These are phyloP conservation scores for Alternaria ethzedia DNA, from an alignment of 2,329 filamentous ascomycete genomes.

Conservation along the genomic window DNA sequence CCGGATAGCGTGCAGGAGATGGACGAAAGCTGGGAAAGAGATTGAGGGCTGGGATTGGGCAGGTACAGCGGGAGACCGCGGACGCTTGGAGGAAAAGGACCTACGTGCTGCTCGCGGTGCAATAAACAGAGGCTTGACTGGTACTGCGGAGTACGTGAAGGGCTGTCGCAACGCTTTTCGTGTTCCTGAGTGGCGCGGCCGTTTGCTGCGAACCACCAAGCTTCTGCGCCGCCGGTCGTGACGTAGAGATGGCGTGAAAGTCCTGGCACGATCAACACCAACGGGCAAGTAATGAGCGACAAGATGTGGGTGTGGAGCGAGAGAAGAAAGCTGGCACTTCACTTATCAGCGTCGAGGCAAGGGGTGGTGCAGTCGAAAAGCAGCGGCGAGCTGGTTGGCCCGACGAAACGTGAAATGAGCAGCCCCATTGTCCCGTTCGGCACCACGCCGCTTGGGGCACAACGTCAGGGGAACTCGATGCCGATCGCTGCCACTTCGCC, in stretches of 20 bases:
- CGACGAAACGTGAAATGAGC: slow-evolving; percentile 39
- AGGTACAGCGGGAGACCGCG: slow-evolving; percentile 24
- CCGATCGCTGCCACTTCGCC: slow-evolving; percentile 10
- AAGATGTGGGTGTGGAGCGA: slow-evolving; percentile 10
- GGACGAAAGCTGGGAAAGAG: neutral
- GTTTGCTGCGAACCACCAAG: neutral
- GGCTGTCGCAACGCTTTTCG: slow-evolving; percentile 13
- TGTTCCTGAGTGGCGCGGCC: slow-evolving; percentile 13
- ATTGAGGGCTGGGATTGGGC: neutral
- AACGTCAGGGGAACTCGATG: slow-evolving; percentile 19
- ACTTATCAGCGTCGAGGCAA: slow-evolving; percentile 15
- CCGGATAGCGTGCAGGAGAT: slow-evolving; percentile 31
- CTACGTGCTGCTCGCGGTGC: slow-evolving; percentile 17
- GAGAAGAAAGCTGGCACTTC: slow-evolving; percentile 4
- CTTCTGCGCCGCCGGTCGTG: slow-evolving; percentile 1
- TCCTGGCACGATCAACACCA: neutral
- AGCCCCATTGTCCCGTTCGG: slow-evolving; percentile 13
- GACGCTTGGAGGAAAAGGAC: slow-evolving; percentile 21
- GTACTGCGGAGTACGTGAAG: neutral
- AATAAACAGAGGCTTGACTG: neutral
- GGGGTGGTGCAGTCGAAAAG: slow-evolving; percentile 3
- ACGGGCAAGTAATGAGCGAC: slow-evolving; percentile 7
- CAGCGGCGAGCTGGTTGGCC: slow-evolving; percentile 22
- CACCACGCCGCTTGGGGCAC: slow-evolving; percentile 15
- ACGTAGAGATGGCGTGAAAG: neutral